These are phyloP conservation scores for Lecanicillium sp. DNA, from an alignment of 2,329 filamentous ascomycete genomes.

Conservation along the genomic window DNA sequence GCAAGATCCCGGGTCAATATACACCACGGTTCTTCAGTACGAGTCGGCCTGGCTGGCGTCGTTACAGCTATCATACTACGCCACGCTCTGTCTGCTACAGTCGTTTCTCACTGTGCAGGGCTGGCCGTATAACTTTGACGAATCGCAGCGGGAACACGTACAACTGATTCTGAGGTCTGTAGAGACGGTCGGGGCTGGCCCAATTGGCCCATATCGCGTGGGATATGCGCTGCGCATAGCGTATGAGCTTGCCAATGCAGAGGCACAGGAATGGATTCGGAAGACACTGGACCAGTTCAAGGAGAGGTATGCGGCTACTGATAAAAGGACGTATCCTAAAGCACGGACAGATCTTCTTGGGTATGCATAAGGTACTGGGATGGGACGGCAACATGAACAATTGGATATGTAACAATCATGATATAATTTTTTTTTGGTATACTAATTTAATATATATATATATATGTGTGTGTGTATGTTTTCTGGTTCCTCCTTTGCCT, in stretches of 20 bases:
- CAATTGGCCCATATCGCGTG: slow-evolving; percentile 29
- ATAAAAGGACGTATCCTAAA: slow-evolving; percentile 4
- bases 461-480: no score
- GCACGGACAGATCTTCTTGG: slow-evolving; percentile 5
- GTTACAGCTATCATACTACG: slow-evolving; percentile 28
- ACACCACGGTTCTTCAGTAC: slow-evolving; percentile 23
- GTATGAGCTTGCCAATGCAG: slow-evolving; percentile 16
- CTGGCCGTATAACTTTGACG: slow-evolving; percentile 16
- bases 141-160: slow-evolving; percentile 18
- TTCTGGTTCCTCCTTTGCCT: no score
- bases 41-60: slow-evolving; percentile 24
- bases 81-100: slow-evolving; percentile 30
- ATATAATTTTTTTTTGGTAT: no score
- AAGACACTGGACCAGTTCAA: slow-evolving; percentile 4
- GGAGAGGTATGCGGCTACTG: slow-evolving; percentile 8
- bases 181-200: slow-evolving; percentile 26
- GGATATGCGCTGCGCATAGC: slow-evolving; percentile 29
- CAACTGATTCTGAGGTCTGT: slow-evolving; percentile 27
- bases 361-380: not conserved
- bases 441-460: no score
- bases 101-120: slow-evolving; percentile 26
- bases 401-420: no score
- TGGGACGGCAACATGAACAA: no score
- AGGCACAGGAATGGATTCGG: slow-evolving; percentile 7
- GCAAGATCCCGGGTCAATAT: slow-evolving; percentile 22